Percentiles rank a stretch among this genome's conserved stretches.
Evolutionary conservation across 2,329 filamentous ascomycete genomes (phyloP).

Genomic region (Beauveria brongniartii): DNA sequence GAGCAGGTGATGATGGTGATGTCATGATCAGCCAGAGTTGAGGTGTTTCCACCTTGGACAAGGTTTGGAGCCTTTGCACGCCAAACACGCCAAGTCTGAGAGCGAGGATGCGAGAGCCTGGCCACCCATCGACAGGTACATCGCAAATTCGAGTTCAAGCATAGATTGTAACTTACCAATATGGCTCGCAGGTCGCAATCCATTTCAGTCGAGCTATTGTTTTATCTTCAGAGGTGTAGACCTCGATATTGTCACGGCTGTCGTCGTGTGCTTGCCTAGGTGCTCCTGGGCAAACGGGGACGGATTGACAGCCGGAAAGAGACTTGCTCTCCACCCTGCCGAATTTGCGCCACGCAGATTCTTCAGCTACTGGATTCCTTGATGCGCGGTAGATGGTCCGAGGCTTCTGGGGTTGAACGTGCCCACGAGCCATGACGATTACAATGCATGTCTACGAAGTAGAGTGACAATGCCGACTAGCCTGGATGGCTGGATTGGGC

Average conservation of each 20-base stretch:
- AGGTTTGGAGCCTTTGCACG: conserved; percentile 4
- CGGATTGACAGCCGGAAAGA: background rate
- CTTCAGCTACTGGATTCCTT: background rate
- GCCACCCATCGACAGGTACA: background rate
- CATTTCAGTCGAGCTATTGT: background rate
- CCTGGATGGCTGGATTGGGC: background rate
- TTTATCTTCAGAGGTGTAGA: background rate
- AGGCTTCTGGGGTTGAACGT: background rate
- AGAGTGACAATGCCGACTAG: background rate
- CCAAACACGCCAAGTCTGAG: background rate
- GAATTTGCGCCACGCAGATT: background rate
- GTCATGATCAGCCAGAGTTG: conserved; percentile 6
- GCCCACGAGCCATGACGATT: background rate
- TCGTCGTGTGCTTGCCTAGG: background rate
- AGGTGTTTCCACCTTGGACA: background rate
- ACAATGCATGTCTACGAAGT: background rate
- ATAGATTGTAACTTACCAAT: background rate
- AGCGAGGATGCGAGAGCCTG: background rate
- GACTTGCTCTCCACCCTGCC: background rate
- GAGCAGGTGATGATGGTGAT: background rate
- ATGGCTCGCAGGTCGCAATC: background rate
- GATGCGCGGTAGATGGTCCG: background rate
- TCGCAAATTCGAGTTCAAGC: background rate
- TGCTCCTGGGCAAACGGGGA: background rate
- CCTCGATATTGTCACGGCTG: background rate